Evolutionary conservation across 495 filamentous ascomycete genomes (phyloP).

Genomic region (Gamarada debralockiae): DNA sequence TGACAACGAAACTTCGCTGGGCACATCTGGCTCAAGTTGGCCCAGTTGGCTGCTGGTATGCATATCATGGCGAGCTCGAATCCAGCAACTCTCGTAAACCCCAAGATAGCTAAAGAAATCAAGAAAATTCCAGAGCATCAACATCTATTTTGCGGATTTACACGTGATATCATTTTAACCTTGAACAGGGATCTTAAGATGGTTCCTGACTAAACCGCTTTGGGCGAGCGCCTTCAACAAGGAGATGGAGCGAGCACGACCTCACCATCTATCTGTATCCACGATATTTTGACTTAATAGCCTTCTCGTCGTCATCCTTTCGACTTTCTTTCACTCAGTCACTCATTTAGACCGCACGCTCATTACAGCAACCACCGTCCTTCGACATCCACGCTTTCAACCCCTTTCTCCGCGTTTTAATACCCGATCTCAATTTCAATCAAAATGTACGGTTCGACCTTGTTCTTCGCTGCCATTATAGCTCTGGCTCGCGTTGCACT

Average conservation of each 20-base stretch:
- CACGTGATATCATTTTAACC: too few species aligned
- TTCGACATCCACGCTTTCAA: slow-evolving; percentile 4
- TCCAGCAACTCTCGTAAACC: too few species aligned
- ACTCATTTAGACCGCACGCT: slow-evolving; percentile 19
- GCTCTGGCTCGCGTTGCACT: slow-evolving; percentile 27
- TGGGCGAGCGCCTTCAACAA: too few species aligned
- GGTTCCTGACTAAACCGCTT: too few species aligned
- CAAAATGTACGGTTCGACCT: slow-evolving; percentile 29
- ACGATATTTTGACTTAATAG: slow-evolving; percentile 6
- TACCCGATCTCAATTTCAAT: slow-evolving; percentile 6
- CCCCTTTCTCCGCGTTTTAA: not conserved
- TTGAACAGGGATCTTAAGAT: too few species aligned
- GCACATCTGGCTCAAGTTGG: too few species aligned
- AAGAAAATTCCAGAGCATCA: too few species aligned
- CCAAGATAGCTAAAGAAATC: too few species aligned
- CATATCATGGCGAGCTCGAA: too few species aligned
- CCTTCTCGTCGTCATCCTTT: slow-evolving; percentile 4
- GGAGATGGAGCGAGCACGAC: not conserved
- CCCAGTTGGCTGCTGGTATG: too few species aligned
- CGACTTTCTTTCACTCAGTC: slow-evolving; percentile 10
- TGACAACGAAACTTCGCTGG: too few species aligned
- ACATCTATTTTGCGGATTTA: too few species aligned
- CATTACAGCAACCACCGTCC: slow-evolving; percentile 11
- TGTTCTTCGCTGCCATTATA: slow-evolving; percentile 27
- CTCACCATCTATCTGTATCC: not conserved